Evolutionary conservation across 2,329 filamentous ascomycete species (phyloP), one percentile per base, ranked within the genome.

Genomic region (Alternaria arbusti): DNA sequence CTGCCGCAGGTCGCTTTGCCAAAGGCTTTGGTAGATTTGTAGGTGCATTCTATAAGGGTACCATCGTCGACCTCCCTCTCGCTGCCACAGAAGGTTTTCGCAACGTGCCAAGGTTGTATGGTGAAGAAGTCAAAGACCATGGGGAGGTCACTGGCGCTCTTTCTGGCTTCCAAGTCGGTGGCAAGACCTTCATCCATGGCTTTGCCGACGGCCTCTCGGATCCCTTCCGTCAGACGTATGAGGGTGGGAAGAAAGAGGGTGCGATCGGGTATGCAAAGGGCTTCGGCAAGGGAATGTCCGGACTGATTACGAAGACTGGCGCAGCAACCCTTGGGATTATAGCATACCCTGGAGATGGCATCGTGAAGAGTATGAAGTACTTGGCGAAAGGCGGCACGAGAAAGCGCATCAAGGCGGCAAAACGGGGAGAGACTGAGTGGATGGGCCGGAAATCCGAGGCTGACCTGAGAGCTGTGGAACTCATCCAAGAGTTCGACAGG

Each of bases 41-140:
- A 36, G 55, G 49, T 15, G 54, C 57, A 7, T 23, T 71, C 12
- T 67, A 67, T 51, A 81, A 80, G 57, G 80, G 79, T 7, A 49
- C 71, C 0, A 50, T 78, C 3, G 74, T 82, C 2, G 79, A 82
- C 50, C 64, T 82, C 23, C 80, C 80, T 0, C 67, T 78, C 5
- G 80, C 81, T 1, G 54, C 75, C 5, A 63, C 80, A 1, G 78
- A 82, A 55, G 80, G 80, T 0, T 63, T 82, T 12, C 72, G 75
- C 25, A 72, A 72, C 4, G 66, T 78, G 1, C 81, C 81, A 0
- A 73, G 64, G 15, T 59, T 82, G 6, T 82, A 81, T 57, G 79
- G 80, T 5, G 79, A 82, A 32, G 69, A 78, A 12, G 69, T 77
- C 3, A 68, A 71, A 30, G 67, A 78, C 6, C 71, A 80, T 46